Percentiles rank a stretch among this genome's conserved stretches.
phyloP scores from a whole-genome alignment of 805 yeast species.

The Yarrowia yakushimensis region DNA sequence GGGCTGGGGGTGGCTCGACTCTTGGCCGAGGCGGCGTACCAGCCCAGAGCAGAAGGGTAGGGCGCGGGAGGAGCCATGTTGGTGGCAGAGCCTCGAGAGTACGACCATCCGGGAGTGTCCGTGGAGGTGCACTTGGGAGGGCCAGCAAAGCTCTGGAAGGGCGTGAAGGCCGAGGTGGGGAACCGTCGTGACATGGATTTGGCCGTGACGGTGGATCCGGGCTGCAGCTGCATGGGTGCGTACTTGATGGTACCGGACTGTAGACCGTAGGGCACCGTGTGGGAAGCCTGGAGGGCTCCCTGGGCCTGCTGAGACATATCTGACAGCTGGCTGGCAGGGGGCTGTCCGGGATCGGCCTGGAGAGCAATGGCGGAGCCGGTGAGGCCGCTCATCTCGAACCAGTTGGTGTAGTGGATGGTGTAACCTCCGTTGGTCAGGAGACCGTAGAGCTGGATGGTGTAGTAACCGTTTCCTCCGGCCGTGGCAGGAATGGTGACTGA shows the following conservation, averaged over 20 bases:
- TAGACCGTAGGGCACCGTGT: conserved; percentile 63
- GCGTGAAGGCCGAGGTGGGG: conserved; percentile 66
- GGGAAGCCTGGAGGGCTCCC: conserved; percentile 49
- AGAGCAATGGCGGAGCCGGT: conserved; percentile 52
- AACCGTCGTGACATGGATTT: conserved; percentile 49
- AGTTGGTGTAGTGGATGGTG: conserved; percentile 62
- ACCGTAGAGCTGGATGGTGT: conserved; percentile 67
- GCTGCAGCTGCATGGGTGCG: conserved; percentile 94
- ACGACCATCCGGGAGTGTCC: conserved; percentile 80
- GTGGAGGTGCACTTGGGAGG: conserved; percentile 59
- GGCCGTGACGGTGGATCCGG: conserved; percentile 65
- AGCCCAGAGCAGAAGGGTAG: conserved; percentile 29
- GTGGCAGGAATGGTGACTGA: conserved; percentile 33
- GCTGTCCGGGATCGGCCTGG: conserved; percentile 45
- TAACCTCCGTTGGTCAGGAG: conserved; percentile 42
- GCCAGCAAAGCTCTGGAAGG: conserved; percentile 47
- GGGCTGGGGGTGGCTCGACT: conserved; percentile 18
- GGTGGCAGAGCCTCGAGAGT: conserved; percentile 55
- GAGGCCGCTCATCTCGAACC: conserved; percentile 70
- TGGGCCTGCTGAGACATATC: conserved; percentile 42
- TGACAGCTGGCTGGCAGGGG: conserved; percentile 44
- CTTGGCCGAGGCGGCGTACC: conserved; percentile 30
- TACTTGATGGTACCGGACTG: conserved; percentile 77
- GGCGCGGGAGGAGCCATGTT: conserved; percentile 62
- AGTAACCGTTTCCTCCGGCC: conserved; percentile 60